Evolutionary conservation across 306 rosid species (phyloP), one percentile per base, ranked within the genome.

Genomic region (Glycine tomentella): DNA sequence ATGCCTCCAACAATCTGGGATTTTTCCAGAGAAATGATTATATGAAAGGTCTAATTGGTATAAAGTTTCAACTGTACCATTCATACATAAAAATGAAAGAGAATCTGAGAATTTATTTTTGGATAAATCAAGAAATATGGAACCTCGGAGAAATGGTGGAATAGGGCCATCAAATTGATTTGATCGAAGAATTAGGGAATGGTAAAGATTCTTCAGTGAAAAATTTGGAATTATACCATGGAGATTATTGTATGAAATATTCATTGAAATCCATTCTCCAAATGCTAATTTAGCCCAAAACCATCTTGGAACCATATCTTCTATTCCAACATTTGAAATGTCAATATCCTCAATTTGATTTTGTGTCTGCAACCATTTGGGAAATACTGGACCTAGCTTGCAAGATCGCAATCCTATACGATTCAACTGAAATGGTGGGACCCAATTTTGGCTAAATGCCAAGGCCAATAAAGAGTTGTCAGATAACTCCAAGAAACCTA

Each of bases 321-420:
- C 9, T 44, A 67, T 16, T 67, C 2, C 0, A 44, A 2, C 8
- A 67, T 67, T 44, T 2, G 72, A 76, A 50, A 76, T 76, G 49
- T 69, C 82, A 50, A 76, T 36, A 0, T 0, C 0, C 0, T 0
- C 0, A 0, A 20, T 3, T 3, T 51, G 5, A 7, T 40, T 38
- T 40, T 82, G 86, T 50, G 77, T 59, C 0, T 13, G 6, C 53
- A 82, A 36, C 86, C 31, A 25, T 25, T 25, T 25, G 31, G 31
- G 31, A 25, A 25, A 25, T 25, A 25, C 31, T 25, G 31, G 31
- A 1, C 31, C 31, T 25, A 25, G 31, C 31, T 25, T 25, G 31
- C 31, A 25, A 25, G 31, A 25, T 25, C 31, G 31, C 31, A 25
- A 25, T 25, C 31, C 31, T 25, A 25, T 1, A 2, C 1, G 1